phyloP scores from a whole-genome alignment of 2,329 filamentous ascomycete genomes.

The Verticillium zaregamsianum region DNA sequence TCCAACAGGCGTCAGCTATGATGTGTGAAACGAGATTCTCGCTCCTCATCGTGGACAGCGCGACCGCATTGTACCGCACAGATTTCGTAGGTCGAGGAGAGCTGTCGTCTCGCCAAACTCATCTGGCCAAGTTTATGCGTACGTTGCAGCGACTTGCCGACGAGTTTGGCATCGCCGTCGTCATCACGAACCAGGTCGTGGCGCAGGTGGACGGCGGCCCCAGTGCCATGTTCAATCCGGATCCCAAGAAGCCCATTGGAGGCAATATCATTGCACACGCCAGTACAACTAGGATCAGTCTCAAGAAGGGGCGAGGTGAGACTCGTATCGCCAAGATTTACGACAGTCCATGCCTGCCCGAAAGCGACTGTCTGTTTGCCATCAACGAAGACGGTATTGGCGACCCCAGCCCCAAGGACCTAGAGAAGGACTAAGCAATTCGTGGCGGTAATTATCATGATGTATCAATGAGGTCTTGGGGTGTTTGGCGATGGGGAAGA shows the following conservation, averaged over 20 bases:
- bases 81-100: slow-evolving; percentile 97
- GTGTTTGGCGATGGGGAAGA: neutral
- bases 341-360: slow-evolving; percentile 93
- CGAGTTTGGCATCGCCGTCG: slow-evolving; percentile 92
- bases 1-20: slow-evolving; percentile 95
- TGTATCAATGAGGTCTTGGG: neutral
- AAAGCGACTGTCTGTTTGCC: slow-evolving; percentile 94
- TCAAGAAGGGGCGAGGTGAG: slow-evolving; percentile 94
- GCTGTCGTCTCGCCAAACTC: slow-evolving; percentile 86
- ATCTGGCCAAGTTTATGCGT: slow-evolving; percentile 85
- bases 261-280: slow-evolving; percentile 99
- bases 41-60: slow-evolving; percentile 90
- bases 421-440: slow-evolving; percentile 67
- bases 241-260: slow-evolving; percentile 98
- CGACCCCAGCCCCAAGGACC: slow-evolving; percentile 90
- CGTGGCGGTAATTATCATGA: neutral
- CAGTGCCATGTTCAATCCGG: slow-evolving; percentile 97
- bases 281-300: slow-evolving; percentile 86
- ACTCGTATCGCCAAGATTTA: slow-evolving; percentile 99
- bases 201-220: slow-evolving; percentile 96
- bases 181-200: slow-evolving; percentile 98
- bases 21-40: slow-evolving; percentile 99
- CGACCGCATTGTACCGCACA: slow-evolving; percentile 90
- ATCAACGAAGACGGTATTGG: slow-evolving; percentile 97
- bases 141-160: slow-evolving; percentile 74